Percentiles rank a stretch among this genome's conserved stretches.
phyloP scores from a whole-genome alignment of 192 early-diverging fungal species.

The Lunasporangiospora selenospora region DNA sequence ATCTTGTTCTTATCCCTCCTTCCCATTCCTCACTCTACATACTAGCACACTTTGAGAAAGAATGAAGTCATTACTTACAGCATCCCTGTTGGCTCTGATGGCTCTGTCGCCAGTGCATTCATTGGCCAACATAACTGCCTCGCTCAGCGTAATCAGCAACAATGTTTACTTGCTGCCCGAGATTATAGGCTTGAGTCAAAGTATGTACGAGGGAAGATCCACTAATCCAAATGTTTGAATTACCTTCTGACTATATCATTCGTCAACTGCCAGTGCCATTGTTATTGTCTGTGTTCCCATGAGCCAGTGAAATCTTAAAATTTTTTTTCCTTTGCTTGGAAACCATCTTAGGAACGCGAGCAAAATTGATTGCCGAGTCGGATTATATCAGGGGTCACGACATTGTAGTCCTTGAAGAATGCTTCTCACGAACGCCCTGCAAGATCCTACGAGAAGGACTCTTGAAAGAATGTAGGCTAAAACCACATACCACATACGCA shows the following conservation, averaged over 20 bases:
- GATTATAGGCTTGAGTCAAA: not conserved
- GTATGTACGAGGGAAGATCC: too few species aligned
- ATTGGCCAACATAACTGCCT: not conserved
- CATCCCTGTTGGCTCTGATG: too few species aligned
- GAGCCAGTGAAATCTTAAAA: too few species aligned
- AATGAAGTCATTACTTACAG: too few species aligned
- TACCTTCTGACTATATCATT: too few species aligned
- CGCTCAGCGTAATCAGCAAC: constrained; percentile 3
- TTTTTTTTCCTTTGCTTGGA: not conserved
- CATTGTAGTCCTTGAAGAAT: constrained; percentile 2
- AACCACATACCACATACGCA: too few species aligned
- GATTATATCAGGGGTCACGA: constrained; percentile 5
- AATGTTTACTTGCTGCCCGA: constrained; percentile 10
- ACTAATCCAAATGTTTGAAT: too few species aligned
- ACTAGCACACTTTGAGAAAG: too few species aligned
- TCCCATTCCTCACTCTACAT: too few species aligned
- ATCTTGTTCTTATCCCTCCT: too few species aligned
- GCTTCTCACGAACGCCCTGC: not conserved
- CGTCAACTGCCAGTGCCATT: too few species aligned
- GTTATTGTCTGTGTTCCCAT: not conserved
- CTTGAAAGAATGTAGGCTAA: constrained; percentile 2
- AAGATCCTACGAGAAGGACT: constrained; percentile 8
- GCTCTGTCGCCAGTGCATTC: too few species aligned
- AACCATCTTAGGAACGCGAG: not conserved
- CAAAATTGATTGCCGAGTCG: not conserved